Base-by-base conservation (phyloP, 2,329 filamentous ascomycete species). In the Colletotrichum musae region DNA sequence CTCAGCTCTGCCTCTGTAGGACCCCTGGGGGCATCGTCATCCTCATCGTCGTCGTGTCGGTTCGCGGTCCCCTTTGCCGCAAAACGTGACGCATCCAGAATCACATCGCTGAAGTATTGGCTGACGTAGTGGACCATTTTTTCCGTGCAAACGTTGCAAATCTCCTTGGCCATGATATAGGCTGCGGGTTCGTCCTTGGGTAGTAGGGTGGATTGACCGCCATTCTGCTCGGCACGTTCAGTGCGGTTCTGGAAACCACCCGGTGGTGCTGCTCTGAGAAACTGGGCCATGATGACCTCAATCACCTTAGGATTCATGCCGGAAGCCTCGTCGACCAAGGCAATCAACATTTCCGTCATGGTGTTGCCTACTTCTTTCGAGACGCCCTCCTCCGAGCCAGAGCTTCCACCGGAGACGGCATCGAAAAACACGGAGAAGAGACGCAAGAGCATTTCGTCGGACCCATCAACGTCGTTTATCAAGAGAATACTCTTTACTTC, bases 61-160 rank as follows among this genome's bases (percentile, higher is more conserved):
- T 86, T 84, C 5, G 88, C 88, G 71, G 90, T 91, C 62, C 84
- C 72, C 73, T 87, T 85, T 10, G 83, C 83, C 21, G 83, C 84
- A 53, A 89, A 86, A 13, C 84, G 89, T 45, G 91, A 94, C 4
- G 94, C 93, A 77, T 98, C 94, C 71, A 98, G 91, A 67, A 99
- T 97, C 59, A 98, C 94, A 65, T 97, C 94, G 80, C 94, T 97
- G 79, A 99, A 99, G 79, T 98, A 99, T 76, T 97, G 94, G 73
- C 94, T 95, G 64, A 98, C 92, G 73, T 97, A 94, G 71, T 94
- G 92, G 1, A 94, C 92, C 95, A 99, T 98, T 80, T 97, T 97
- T 74, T 98, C 95, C 1, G 93, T 90, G 74, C 92, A 97, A 18
- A 89, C 89, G 75, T 94, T 96, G 83, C 96, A 99, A 52, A 99